Evolutionary conservation across 768 basidiomycete species (phyloP).

Genomic region (Floccularia luteovirens): DNA sequence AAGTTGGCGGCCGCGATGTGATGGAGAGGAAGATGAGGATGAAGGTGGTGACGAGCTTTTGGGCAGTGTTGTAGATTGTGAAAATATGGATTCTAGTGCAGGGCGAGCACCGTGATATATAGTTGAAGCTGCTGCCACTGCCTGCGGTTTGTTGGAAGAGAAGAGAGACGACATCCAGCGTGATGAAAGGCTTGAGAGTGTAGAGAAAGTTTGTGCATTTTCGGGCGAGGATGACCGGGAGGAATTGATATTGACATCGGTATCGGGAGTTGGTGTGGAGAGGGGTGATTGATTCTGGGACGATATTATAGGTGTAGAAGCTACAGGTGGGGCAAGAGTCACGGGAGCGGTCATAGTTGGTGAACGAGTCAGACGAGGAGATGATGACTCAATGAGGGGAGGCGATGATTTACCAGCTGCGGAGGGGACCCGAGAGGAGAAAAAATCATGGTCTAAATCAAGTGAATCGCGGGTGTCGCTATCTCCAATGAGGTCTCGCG

Average conservation of each 20-base stretch:
- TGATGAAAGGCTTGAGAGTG: conserved; percentile 38
- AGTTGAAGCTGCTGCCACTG: conserved; percentile 10
- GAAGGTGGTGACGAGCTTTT: conserved; percentile 1
- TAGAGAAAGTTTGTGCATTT: conserved; percentile 22
- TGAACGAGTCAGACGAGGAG: conserved; percentile 22
- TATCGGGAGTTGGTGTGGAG: conserved; percentile 11
- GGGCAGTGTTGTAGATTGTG: background rate
- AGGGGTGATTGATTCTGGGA: conserved; percentile 9
- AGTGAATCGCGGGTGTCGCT: conserved; percentile 13
- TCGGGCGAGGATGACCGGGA: conserved; percentile 6
- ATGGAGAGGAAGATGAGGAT: no score
- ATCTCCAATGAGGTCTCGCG: conserved; percentile 9
- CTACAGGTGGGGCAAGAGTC: conserved; percentile 29
- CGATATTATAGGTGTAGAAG: conserved; percentile 16
- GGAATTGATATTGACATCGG: conserved; percentile 11
- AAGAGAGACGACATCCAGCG: conserved; percentile 43
- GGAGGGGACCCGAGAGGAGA: conserved; percentile 10
- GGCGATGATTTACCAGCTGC: conserved; percentile 5
- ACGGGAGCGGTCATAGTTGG: conserved; percentile 15
- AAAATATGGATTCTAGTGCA: conserved; percentile 1
- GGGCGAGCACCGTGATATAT: background rate
- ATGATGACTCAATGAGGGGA: conserved; percentile 15
- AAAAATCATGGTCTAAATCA: conserved; percentile 31
- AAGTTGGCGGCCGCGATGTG: no score
- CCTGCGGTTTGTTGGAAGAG: conserved; percentile 4